Evolutionary conservation across 176 grass and related monocot genomes (phyloP).

Genomic region (Oryza punctata): DNA sequence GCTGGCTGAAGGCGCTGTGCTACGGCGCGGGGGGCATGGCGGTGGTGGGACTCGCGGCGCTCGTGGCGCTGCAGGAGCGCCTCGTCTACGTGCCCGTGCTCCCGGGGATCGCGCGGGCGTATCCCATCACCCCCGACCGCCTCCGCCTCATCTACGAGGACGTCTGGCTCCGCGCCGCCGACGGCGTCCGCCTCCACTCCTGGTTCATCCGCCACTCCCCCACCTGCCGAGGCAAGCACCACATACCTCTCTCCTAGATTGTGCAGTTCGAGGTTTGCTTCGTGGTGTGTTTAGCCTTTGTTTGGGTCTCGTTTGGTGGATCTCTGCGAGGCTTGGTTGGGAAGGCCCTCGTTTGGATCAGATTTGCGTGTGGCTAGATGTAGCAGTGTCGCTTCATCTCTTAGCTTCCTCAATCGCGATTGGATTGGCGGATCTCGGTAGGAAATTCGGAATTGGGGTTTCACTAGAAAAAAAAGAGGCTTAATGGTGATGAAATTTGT

Average conservation of each 20-base stretch:
- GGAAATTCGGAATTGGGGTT: not conserved
- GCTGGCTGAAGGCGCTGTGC: constrained; percentile 68
- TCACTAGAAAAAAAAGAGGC: not conserved
- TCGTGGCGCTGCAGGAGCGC: constrained; percentile 97
- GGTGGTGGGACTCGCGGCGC: constrained; percentile 67
- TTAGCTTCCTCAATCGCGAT: constrained; percentile 8
- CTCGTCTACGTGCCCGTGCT: constrained; percentile 96
- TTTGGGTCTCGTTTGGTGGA: not conserved
- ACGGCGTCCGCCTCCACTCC: constrained; percentile 93
- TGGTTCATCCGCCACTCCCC: constrained; percentile 93
- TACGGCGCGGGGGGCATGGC: constrained; percentile 83
- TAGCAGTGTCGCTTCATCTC: constrained; percentile 3
- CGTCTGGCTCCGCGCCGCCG: constrained; percentile 74
- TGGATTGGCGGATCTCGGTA: constrained; percentile 17
- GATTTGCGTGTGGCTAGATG: constrained; percentile 26
- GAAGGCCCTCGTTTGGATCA: constrained; percentile 12
- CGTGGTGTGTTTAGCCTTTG: not conserved
- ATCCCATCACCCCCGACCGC: constrained; percentile 67
- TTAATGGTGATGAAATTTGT: not conserved
- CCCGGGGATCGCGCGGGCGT: constrained; percentile 82
- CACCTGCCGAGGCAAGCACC: constrained; percentile 53
- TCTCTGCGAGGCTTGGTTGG: constrained; percentile 29
- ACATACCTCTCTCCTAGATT: not conserved
- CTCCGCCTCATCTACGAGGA: constrained; percentile 79
- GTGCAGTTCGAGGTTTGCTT: not conserved